Conservation (phyloP, 192 early-diverging fungal species). For the Backusella westeae region DNA sequence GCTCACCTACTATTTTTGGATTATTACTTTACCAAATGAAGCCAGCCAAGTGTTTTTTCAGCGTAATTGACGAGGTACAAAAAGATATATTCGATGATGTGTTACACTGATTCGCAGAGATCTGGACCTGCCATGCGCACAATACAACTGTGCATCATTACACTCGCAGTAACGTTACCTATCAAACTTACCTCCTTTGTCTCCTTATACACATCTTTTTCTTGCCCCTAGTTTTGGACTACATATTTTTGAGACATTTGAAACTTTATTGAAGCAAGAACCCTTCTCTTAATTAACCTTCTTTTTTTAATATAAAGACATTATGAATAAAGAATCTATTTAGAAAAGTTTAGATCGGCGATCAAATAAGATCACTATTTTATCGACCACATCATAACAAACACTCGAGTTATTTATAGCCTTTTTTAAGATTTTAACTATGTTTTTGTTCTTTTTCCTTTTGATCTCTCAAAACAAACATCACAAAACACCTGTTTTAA, state of each 20-base stretch:
- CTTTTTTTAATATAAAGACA: not conserved
- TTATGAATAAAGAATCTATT: not conserved
- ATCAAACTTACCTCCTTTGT: constrained; percentile 2
- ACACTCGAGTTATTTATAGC: not conserved
- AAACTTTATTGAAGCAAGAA: not conserved
- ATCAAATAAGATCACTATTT: not conserved
- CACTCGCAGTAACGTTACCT: not conserved
- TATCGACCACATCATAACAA: not conserved
- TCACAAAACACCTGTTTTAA: not conserved
- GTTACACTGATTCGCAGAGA: constrained; percentile 4
- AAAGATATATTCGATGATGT: not conserved
- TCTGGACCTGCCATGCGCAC: constrained; percentile 5
- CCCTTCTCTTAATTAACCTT: not conserved
- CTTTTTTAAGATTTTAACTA: not conserved
- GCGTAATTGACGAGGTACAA: not conserved
- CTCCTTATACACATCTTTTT: not conserved
- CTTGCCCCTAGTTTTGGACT: not conserved
- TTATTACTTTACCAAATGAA: not conserved
- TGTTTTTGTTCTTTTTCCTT: not conserved
- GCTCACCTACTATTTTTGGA: constrained; percentile 2
- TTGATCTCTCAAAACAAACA: not conserved
- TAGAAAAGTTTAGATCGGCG: not conserved
- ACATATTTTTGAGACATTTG: not conserved
- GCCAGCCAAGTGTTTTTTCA: not conserved
- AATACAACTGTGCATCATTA: not conserved